Conservation (phyloP, 306 rosid genomes). For the Morella rubra region DNA sequence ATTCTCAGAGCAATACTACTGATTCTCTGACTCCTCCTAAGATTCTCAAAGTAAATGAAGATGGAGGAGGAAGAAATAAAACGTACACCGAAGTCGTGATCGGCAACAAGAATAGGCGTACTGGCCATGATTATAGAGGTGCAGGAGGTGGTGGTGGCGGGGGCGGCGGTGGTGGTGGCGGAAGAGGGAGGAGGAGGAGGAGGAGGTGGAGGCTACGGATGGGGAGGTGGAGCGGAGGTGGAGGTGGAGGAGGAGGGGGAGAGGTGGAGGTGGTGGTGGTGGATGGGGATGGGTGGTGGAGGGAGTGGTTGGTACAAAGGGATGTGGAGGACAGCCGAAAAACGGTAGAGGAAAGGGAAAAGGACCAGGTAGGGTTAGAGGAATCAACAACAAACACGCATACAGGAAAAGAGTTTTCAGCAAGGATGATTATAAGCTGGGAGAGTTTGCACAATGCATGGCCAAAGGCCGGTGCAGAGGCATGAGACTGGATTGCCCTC, state of each 20-base stretch:
- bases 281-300: slow-evolving; percentile 77
- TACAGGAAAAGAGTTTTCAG: slow-evolving; percentile 28
- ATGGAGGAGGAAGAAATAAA: slow-evolving; percentile 20
- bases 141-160: slow-evolving; percentile 17
- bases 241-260: slow-evolving; percentile 14
- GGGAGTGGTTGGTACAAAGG: slow-evolving; percentile 77
- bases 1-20: slow-evolving; percentile 28
- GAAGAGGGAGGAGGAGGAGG: slow-evolving; percentile 21
- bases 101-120: slow-evolving; percentile 29
- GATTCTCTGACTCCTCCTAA: slow-evolving; percentile 17
- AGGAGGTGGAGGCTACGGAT: slow-evolving; percentile 15
- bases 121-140: slow-evolving; percentile 13
- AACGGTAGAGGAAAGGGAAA: slow-evolving; percentile 28
- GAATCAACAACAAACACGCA: slow-evolving; percentile 3
- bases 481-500: slow-evolving; percentile 81
- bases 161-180: slow-evolving; percentile 22
- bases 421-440: slow-evolving; percentile 50
- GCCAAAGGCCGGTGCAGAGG: slow-evolving; percentile 65
- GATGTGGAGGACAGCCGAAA: slow-evolving; percentile 54
- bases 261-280: slow-evolving; percentile 31
- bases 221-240: slow-evolving; percentile 13
- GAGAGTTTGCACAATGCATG: slow-evolving; percentile 81
- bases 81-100: slow-evolving; percentile 30
- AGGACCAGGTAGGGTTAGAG: slow-evolving; percentile 26
- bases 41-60: slow-evolving; percentile 20